These are phyloP conservation scores for Acanthamoeba lenticulata DNA, from an alignment of 208 protist genomes.

Conservation along the genomic window DNA sequence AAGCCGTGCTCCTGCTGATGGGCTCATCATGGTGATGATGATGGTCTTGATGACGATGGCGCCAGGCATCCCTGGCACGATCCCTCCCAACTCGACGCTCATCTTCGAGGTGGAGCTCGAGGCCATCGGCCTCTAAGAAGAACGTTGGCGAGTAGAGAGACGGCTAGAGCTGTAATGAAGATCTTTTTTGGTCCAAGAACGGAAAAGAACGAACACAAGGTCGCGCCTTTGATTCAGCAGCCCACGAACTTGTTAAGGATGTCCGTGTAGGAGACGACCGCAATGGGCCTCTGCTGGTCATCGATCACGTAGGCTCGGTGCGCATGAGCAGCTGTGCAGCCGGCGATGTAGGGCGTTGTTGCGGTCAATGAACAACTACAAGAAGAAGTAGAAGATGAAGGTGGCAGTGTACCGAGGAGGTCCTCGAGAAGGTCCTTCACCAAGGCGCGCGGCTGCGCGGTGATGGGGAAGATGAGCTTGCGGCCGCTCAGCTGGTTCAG, in stretches of 20 bases:
- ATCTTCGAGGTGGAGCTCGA: constrained; percentile 51
- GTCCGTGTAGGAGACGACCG: neutral
- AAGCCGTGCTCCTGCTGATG: too few species aligned
- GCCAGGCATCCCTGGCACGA: neutral
- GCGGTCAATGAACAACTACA: neutral
- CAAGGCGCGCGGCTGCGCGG: neutral
- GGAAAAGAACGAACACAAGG: neutral
- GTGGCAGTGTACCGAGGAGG: neutral
- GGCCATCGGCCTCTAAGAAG: neutral
- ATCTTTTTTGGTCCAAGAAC: neutral
- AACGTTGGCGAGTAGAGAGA: neutral
- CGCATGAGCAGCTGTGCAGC: neutral
- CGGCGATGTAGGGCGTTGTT: neutral
- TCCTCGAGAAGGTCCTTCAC: neutral
- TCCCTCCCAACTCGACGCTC: constrained; percentile 40
- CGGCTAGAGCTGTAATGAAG: neutral
- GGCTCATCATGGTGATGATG: neutral
- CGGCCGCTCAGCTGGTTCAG: neutral
- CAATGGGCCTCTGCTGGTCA: constrained; percentile 27
- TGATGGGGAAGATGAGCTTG: constrained; percentile 31
- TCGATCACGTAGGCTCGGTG: constrained; percentile 44
- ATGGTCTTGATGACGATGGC: neutral
- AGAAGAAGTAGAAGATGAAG: neutral
- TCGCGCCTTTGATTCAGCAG: neutral
- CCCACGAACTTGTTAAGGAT: neutral